Conservation (phyloP, 305 asterid species). For the Fraxinus latifolia region DNA sequence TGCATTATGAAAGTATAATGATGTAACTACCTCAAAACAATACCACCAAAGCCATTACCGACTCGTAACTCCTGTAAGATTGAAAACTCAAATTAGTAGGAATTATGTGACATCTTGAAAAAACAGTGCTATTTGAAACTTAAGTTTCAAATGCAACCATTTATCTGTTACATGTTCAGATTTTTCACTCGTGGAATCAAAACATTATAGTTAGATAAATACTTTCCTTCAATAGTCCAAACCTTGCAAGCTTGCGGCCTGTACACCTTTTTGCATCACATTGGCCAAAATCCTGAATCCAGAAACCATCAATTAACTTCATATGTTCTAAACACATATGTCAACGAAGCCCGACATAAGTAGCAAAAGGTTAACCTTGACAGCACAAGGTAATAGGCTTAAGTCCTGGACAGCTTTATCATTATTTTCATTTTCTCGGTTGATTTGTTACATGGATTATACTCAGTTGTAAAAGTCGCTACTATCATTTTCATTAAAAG, state of each 20-base stretch:
- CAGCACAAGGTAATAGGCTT: neutral
- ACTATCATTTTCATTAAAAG: neutral
- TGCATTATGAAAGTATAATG: neutral
- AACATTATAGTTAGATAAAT: constrained; percentile 27
- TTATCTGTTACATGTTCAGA: neutral
- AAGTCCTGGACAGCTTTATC: neutral
- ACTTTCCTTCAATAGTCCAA: constrained; percentile 83
- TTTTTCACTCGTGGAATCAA: neutral
- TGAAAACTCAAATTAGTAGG: neutral
- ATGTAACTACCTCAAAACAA: constrained; percentile 62
- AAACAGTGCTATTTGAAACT: neutral
- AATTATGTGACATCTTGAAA: neutral
- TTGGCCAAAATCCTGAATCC: constrained; percentile 80
- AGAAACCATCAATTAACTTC: constrained; percentile 1
- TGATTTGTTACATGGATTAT: neutral
- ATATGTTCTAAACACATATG: neutral
- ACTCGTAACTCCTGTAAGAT: constrained; percentile 77
- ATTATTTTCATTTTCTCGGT: neutral
- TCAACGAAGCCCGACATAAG: neutral
- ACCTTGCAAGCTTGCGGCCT: constrained; percentile 94
- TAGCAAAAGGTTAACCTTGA: neutral
- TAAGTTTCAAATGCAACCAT: neutral
- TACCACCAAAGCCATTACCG: constrained; percentile 75
- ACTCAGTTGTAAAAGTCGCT: neutral
- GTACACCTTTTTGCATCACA: constrained; percentile 97